Conservation (phyloP, 805 yeast species). For the Kuraishia ogatae region DNA sequence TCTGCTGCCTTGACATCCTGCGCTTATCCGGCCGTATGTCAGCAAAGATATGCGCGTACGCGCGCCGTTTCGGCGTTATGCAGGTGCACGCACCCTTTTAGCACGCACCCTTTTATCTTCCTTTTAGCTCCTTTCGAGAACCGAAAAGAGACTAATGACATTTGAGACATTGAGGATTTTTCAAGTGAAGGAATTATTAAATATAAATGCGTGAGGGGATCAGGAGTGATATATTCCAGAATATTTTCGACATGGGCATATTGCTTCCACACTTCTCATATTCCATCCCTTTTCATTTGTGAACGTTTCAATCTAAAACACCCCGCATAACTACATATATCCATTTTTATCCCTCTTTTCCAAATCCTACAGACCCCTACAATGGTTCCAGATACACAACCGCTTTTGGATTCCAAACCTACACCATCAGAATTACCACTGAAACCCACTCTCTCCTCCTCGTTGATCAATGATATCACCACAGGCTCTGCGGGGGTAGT, state of each 20-base stretch:
- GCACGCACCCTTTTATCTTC: no score
- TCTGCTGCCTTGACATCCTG: no score
- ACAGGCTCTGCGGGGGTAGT: conserved; percentile 7
- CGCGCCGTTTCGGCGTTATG: not conserved
- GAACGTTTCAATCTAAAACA: no score
- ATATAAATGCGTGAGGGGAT: no score
- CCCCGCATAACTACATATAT: no score
- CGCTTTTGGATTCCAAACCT: not conserved
- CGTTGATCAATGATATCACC: conserved; percentile 8
- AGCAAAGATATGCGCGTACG: not conserved
- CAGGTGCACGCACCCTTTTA: no score
- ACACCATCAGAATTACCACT: not conserved
- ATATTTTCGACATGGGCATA: no score
- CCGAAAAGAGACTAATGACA: not conserved
- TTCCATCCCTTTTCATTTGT: not conserved
- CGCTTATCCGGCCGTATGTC: not conserved
- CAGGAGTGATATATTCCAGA: no score
- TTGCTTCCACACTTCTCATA: not conserved
- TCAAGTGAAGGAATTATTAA: no score
- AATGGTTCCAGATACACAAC: not conserved
- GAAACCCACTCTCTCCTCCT: conserved; percentile 2
- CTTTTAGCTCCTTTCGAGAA: not conserved
- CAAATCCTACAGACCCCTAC: not conserved
- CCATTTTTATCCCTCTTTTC: no score
- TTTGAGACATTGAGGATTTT: no score